phyloP scores from a whole-genome alignment of 139 green algal species.

The Ettlia oleoabundans region DNA sequence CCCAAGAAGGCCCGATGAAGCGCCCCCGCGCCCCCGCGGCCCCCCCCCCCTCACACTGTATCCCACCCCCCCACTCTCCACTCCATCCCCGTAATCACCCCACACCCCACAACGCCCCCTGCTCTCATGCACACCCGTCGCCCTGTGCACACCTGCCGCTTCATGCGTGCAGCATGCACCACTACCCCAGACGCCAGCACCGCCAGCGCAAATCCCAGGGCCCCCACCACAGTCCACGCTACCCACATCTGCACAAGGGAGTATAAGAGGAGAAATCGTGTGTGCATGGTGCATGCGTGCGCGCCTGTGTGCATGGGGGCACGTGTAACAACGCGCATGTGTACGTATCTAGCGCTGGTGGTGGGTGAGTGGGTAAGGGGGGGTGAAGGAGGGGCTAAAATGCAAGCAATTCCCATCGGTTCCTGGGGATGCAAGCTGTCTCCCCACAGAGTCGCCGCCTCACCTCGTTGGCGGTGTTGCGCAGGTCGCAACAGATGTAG shows the following conservation, averaged over 20 bases:
- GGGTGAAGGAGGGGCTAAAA: neutral
- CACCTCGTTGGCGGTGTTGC: too few species aligned
- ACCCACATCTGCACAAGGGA: conserved; percentile 25
- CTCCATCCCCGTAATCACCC: neutral
- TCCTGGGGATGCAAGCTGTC: neutral
- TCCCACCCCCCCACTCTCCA: too few species aligned
- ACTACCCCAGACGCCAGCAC: neutral
- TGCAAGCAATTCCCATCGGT: neutral
- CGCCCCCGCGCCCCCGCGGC: too few species aligned
- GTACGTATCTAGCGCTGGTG: neutral
- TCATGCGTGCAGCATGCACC: neutral
- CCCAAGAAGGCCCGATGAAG: too few species aligned
- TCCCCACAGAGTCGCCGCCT: too few species aligned
- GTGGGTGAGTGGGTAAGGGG: neutral
- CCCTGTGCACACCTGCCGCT: neutral
- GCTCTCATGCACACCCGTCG: neutral
- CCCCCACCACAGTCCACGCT: conserved; percentile 13
- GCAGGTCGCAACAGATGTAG: conserved; percentile 29
- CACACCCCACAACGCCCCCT: neutral
- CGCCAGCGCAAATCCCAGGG: conserved; percentile 12
- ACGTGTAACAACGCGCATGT: neutral
- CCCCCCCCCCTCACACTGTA: too few species aligned
- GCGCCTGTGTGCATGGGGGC: too few species aligned
- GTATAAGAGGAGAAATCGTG: too few species aligned
- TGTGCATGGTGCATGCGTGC: too few species aligned